Conservation (phyloP, 2,329 filamentous ascomycete genomes). For the Trichoderma koningii region DNA sequence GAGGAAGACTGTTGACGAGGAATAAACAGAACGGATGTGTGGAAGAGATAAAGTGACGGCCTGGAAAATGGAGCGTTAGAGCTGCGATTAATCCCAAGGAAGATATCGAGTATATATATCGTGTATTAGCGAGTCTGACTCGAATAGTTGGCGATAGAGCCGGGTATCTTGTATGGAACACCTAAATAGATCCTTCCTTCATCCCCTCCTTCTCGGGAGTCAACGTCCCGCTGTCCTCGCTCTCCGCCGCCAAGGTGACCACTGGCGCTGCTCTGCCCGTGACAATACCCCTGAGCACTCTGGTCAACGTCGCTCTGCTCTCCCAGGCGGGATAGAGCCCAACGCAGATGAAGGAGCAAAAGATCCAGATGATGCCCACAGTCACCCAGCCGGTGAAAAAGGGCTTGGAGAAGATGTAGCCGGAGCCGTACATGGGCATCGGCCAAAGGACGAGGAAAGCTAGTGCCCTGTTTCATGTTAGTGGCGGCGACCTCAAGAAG, state of each 20-base stretch:
- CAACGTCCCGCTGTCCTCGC: constrained; percentile 6
- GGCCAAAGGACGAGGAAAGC: constrained; percentile 82
- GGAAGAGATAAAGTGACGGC: too few relatives aligned
- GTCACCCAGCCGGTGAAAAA: constrained; percentile 78
- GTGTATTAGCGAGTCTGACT: not conserved
- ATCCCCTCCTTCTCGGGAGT: constrained; percentile 22
- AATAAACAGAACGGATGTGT: too few relatives aligned
- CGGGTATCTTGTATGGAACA: not conserved
- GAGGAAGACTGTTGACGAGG: constrained; percentile 40
- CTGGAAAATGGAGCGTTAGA: too few relatives aligned
- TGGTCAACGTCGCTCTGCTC: constrained; percentile 60
- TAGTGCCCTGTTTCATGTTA: constrained; percentile 51
- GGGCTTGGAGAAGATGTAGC: constrained; percentile 61
- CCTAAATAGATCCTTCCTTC: constrained; percentile 8
- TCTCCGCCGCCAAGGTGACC: not conserved
- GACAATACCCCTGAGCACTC: constrained; percentile 9
- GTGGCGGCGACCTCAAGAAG: not conserved
- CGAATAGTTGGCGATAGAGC: not conserved
- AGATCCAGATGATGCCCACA: constrained; percentile 72
- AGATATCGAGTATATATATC: not conserved
- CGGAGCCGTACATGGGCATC: constrained; percentile 83
- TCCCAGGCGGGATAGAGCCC: constrained; percentile 82
- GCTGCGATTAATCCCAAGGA: too few relatives aligned
- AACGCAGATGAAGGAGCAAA: constrained; percentile 69
- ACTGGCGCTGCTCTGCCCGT: constrained; percentile 11